These are phyloP conservation scores for Coprinopsis marcescibilis DNA, from an alignment of 768 basidiomycete species.

Conservation along the genomic window DNA sequence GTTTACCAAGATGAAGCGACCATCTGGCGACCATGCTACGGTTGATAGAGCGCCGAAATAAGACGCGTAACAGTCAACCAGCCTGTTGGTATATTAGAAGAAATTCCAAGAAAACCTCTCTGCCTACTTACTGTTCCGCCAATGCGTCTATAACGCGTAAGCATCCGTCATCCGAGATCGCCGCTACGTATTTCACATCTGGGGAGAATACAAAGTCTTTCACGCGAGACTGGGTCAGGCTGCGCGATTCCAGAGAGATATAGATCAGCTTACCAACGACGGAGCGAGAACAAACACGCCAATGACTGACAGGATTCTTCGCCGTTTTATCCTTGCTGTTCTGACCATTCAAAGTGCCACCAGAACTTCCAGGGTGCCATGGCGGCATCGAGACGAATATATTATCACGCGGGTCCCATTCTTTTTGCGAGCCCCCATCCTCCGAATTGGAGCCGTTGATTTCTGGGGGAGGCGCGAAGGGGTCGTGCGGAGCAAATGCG, in stretches of 20 bases:
- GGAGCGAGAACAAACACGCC: conserved; percentile 68
- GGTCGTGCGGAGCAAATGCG: conserved; percentile 58
- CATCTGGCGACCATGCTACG: conserved; percentile 94
- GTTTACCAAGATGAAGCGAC: conserved; percentile 79
- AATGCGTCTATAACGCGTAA: conserved; percentile 85
- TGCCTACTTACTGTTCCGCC: conserved; percentile 65
- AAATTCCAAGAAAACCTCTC: conserved; percentile 1
- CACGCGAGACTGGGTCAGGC: not conserved
- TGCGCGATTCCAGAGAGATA: not conserved
- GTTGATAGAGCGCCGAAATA: conserved; percentile 92
- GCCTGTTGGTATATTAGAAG: conserved; percentile 34
- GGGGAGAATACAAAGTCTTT: conserved; percentile 91
- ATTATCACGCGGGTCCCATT: conserved; percentile 74
- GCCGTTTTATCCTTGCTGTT: conserved; percentile 57
- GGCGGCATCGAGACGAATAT: conserved; percentile 80
- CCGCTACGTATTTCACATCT: conserved; percentile 85
- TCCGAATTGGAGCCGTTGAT: conserved; percentile 21
- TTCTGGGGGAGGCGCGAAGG: conserved; percentile 29
- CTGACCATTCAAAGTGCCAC: conserved; percentile 30
- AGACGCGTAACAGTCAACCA: conserved; percentile 90
- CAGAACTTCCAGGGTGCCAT: conserved; percentile 69
- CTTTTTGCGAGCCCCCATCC: conserved; percentile 32
- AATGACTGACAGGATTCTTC: conserved; percentile 90
- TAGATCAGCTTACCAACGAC: conserved; percentile 51
- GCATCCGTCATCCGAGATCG: conserved; percentile 89